Evolutionary conservation across 345 rosid species (phyloP).

Genomic region (Limnanthes douglasii): DNA sequence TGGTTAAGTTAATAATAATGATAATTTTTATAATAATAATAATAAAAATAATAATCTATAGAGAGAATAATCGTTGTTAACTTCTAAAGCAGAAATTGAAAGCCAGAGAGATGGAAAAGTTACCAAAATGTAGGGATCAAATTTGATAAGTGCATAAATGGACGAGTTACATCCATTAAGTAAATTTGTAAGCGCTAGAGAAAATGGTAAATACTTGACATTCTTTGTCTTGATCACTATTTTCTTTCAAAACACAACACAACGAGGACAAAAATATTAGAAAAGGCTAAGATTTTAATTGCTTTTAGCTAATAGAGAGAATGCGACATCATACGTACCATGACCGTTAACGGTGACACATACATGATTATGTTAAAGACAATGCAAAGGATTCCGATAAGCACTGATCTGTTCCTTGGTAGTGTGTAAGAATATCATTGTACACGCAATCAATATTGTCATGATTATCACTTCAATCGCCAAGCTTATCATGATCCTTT

Average conservation of each 20-base stretch:
- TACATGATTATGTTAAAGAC: slow-evolving; percentile 21
- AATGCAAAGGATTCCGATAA: slow-evolving; percentile 14
- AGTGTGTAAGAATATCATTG: slow-evolving; percentile 13
- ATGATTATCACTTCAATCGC: slow-evolving; percentile 19
- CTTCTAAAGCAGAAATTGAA: too few species aligned
- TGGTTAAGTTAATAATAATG: background rate
- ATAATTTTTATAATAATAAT: too few species aligned
- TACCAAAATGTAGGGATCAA: slow-evolving; percentile 29
- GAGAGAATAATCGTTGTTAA: too few species aligned
- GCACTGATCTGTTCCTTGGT: slow-evolving; percentile 13
- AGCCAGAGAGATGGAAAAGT: too few species aligned
- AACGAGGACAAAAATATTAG: too few species aligned
- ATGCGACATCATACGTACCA: too few species aligned
- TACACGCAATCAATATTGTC: slow-evolving; percentile 7
- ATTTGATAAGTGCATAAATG: slow-evolving; percentile 19
- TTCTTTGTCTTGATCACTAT: slow-evolving; percentile 43
- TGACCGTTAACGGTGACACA: slow-evolving; percentile 29
- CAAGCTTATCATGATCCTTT: too few species aligned
- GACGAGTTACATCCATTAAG: slow-evolving; percentile 28
- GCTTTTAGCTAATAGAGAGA: background rate
- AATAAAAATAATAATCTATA: too few species aligned
- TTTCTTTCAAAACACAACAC: too few species aligned
- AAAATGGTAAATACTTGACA: slow-evolving; percentile 53
- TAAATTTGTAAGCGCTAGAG: slow-evolving; percentile 22
- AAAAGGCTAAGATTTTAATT: too few species aligned